These are phyloP conservation scores for Globisporangium nagaii DNA, from an alignment of 352 stramenopile genomes.

Conservation along the genomic window DNA sequence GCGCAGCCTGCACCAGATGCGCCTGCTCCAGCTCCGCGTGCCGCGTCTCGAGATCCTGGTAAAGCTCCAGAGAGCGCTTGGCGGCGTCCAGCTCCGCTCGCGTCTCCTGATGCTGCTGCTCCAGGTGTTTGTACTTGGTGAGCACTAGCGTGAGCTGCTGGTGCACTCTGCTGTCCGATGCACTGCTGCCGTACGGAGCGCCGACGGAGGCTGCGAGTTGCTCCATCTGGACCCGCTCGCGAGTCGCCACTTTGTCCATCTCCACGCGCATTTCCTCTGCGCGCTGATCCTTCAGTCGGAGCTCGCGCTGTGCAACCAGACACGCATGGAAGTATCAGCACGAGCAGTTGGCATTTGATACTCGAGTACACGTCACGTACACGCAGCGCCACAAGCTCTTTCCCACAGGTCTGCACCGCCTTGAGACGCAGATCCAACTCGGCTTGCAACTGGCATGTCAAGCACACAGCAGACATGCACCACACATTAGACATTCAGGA, in stretches of 20 bases:
- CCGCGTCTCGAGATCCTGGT: constrained; percentile 37
- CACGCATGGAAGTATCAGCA: background rate
- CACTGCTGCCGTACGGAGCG: constrained; percentile 11
- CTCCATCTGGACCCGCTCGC: constrained; percentile 32
- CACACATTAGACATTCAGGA: background rate
- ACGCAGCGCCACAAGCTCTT: constrained; percentile 51
- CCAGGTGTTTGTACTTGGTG: constrained; percentile 63
- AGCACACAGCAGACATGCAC: background rate
- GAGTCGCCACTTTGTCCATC: constrained; percentile 22
- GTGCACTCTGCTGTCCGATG: constrained; percentile 12
- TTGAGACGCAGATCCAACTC: constrained; percentile 48
- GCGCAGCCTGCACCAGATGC: constrained; percentile 55
- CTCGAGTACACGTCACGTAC: constrained; percentile 16
- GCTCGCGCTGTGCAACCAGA: constrained; percentile 26
- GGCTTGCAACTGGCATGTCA: constrained; percentile 36
- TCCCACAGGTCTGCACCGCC: constrained; percentile 54
- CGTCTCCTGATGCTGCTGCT: constrained; percentile 28
- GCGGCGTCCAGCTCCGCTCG: constrained; percentile 30
- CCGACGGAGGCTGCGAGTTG: constrained; percentile 17
- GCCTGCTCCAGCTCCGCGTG: constrained; percentile 64
- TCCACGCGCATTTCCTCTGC: constrained; percentile 30
- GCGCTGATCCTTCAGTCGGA: constrained; percentile 38
- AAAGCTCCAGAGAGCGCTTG: constrained; percentile 19
- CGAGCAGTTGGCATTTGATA: background rate
- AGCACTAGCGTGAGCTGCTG: constrained; percentile 54